Conservation (phyloP, 805 yeast genomes). For the Hanseniaspora valbyensis region DNA sequence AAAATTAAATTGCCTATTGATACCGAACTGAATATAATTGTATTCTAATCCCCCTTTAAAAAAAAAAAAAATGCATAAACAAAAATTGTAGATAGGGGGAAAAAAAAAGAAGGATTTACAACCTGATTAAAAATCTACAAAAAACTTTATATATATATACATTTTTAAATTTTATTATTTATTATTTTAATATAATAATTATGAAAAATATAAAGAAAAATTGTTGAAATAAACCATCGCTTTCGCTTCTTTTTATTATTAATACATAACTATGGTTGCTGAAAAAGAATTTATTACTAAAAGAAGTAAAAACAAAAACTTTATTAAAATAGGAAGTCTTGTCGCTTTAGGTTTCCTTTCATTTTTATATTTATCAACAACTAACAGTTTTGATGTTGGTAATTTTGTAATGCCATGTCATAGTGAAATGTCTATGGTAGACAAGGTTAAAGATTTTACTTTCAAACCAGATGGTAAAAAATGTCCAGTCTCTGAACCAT, state of each 20-base stretch:
- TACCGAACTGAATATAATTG: no score
- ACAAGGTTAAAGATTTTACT: conserved; percentile 31
- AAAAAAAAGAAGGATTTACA: no score
- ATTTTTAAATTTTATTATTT: no score
- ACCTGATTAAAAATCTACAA: no score
- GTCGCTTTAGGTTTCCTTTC: conserved; percentile 78
- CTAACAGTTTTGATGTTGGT: conserved; percentile 51
- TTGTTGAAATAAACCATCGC: neutral
- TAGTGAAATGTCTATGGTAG: conserved; percentile 52
- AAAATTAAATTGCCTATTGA: neutral
- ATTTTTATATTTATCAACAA: conserved; percentile 82
- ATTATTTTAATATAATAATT: no score
- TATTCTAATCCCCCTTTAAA: no score
- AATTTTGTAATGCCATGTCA: conserved; percentile 62
- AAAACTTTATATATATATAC: no score
- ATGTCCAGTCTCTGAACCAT: conserved; percentile 22
- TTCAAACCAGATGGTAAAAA: neutral
- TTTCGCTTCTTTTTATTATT: no score
- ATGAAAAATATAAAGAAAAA: neutral
- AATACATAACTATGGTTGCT: neutral
- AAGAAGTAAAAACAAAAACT: neutral
- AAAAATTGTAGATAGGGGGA: no score
- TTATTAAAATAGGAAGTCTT: conserved; percentile 13
- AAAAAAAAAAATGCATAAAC: no score
- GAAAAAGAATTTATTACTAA: neutral